Evolutionary conservation across 169 alveolate species (phyloP).

Genomic region (Plasmodium fragile): DNA sequence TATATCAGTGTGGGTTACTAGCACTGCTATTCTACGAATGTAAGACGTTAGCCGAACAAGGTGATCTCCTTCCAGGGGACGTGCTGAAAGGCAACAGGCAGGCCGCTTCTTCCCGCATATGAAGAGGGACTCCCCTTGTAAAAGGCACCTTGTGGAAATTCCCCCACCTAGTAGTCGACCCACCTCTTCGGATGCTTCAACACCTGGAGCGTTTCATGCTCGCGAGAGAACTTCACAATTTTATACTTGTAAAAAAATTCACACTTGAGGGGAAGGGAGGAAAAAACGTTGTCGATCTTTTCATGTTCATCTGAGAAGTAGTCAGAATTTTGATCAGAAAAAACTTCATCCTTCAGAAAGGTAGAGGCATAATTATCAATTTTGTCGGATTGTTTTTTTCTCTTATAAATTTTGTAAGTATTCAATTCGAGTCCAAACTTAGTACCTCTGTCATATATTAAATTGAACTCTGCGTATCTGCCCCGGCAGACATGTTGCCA

Average conservation of each 20-base stretch:
- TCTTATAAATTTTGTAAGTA: slow-evolving; percentile 57
- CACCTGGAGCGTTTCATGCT: slow-evolving; percentile 54
- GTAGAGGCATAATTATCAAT: slow-evolving; percentile 27
- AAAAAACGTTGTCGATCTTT: slow-evolving; percentile 60
- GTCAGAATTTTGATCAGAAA: slow-evolving; percentile 68
- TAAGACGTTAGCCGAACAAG: background rate
- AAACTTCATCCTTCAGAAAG: slow-evolving; percentile 65
- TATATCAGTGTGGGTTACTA: background rate
- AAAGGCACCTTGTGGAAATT: background rate
- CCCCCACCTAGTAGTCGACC: slow-evolving; percentile 46
- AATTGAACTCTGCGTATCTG: slow-evolving; percentile 90
- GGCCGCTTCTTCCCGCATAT: background rate
- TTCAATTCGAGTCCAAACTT: slow-evolving; percentile 87
- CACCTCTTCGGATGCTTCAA: slow-evolving; percentile 67
- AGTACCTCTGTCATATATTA: slow-evolving; percentile 91
- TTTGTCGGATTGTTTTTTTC: slow-evolving; percentile 24
- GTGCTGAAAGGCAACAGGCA: background rate
- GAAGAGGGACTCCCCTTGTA: background rate
- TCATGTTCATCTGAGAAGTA: slow-evolving; percentile 73
- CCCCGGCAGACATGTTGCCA: slow-evolving; percentile 92
- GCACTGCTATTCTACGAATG: background rate
- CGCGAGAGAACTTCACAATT: slow-evolving; percentile 52
- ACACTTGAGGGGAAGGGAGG: slow-evolving; percentile 62
- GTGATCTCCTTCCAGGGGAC: background rate
- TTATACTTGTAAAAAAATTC: slow-evolving; percentile 61